A percentile compares a stretch with the other conserved stretches of the same genome.
These are phyloP conservation scores for Penicillium riverlandense DNA, from an alignment of 495 filamentous ascomycete species.

Conservation along the genomic window DNA sequence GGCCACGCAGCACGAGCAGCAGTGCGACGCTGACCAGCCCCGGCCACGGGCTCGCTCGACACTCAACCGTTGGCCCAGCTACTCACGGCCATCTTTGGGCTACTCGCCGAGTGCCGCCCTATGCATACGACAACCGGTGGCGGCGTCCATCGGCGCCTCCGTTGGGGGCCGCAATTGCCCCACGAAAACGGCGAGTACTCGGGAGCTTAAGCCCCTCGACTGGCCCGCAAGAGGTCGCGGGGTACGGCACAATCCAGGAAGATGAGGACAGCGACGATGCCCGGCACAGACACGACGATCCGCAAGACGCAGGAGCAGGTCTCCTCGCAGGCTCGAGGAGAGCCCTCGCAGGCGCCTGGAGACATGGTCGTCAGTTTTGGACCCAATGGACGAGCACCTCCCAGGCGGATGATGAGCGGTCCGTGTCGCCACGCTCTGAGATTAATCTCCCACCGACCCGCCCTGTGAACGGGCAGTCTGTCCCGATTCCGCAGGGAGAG, in stretches of 20 bases:
- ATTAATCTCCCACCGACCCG: no score
- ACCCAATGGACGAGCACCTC: conserved; percentile 16
- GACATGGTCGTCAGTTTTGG: conserved; percentile 19
- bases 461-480: no score
- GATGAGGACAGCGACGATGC: conserved; percentile 1
- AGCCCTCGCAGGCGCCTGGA: conserved; percentile 18
- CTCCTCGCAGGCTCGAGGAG: conserved; percentile 31
- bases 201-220: neutral
- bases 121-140: conserved; percentile 5
- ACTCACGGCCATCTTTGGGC: conserved; percentile 16
- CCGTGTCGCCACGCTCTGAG: no score
- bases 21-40: conserved; percentile 10
- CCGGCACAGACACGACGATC: neutral
- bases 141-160: conserved; percentile 24
- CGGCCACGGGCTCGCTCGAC: conserved; percentile 15
- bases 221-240: neutral
- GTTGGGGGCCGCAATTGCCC: conserved; percentile 10
- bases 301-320: neutral
- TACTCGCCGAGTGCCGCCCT: conserved; percentile 11
- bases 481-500: no score
- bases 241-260: conserved; percentile 27
- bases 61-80: conserved; percentile 19
- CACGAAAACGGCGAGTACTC: conserved; percentile 12
- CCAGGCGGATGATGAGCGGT: no score
- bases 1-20: conserved; percentile 23